Conservation (phyloP, 2,329 filamentous ascomycete species). For the Sordariomycetes sp. region DNA sequence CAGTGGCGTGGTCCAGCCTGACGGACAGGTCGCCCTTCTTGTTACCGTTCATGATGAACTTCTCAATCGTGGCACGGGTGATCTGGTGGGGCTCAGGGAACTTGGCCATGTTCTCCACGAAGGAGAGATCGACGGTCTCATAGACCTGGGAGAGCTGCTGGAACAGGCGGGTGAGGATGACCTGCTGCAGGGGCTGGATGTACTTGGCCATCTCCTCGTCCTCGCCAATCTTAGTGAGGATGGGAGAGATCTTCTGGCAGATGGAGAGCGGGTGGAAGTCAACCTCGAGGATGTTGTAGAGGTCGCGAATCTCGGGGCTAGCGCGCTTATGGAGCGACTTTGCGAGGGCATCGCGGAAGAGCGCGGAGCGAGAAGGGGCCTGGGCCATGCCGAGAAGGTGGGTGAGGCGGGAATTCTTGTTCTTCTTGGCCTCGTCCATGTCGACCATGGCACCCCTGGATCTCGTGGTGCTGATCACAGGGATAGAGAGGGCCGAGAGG, state of each 20-base stretch:
- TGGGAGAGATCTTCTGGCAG: constrained; percentile 97
- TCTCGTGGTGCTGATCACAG: constrained; percentile 95
- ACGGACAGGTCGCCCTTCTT: constrained; percentile 98
- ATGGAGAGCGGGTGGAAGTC: constrained; percentile 98
- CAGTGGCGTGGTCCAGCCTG: constrained; percentile 88
- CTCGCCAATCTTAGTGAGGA: constrained; percentile 81
- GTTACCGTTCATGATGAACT: constrained; percentile 99
- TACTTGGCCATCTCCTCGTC: constrained; percentile 97
- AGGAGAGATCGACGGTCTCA: constrained; percentile 88
- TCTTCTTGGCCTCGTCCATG: constrained; percentile 93
- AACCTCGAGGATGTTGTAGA: constrained; percentile 98
- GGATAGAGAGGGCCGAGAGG: constrained; percentile 89
- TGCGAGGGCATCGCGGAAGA: constrained; percentile 93
- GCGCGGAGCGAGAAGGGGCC: constrained; percentile 72
- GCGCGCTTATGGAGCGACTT: constrained; percentile 90
- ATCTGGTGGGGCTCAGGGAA: constrained; percentile 98
- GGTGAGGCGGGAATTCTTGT: constrained; percentile 95
- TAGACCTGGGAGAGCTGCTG: constrained; percentile 98
- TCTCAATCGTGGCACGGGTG: constrained; percentile 81
- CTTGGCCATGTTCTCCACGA: constrained; percentile 84
- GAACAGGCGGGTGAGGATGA: constrained; percentile 95
- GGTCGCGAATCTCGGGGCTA: constrained; percentile 84
- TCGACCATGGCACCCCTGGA: constrained; percentile 93
- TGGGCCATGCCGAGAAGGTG: constrained; percentile 89
- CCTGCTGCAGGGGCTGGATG: constrained; percentile 88